These are phyloP conservation scores for Colletotrichum sp. DNA, from an alignment of 2,329 filamentous ascomycete genomes.

Conservation along the genomic window DNA sequence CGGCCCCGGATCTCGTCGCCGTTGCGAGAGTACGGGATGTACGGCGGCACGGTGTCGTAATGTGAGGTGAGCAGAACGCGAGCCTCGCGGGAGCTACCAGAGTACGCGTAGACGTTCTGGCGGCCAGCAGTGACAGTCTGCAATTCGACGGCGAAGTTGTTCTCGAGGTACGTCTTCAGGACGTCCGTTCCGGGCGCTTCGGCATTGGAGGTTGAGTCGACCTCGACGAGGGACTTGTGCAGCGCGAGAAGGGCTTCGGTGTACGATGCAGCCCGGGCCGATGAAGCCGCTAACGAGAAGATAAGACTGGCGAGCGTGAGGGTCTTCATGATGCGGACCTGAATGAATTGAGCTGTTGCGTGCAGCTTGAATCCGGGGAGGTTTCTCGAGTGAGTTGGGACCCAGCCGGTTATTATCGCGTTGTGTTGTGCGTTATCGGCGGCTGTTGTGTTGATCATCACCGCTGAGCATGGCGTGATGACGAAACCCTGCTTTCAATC, in stretches of 20 bases:
- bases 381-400: neutral
- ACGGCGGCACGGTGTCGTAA: slow-evolving; percentile 80
- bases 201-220: slow-evolving; percentile 72
- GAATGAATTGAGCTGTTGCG: neutral
- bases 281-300: neutral
- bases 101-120: slow-evolving; percentile 81
- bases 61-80: slow-evolving; percentile 76
- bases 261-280: slow-evolving; percentile 34
- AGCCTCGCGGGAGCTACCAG: slow-evolving; percentile 51
- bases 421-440: neutral
- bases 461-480: neutral
- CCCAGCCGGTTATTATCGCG: neutral
- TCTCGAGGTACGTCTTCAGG: slow-evolving; percentile 69
- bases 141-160: slow-evolving; percentile 46
- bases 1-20: slow-evolving; percentile 69
- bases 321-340: neutral
- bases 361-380: accelerated
- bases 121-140: slow-evolving; percentile 42
- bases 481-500: neutral
- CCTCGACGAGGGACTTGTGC: slow-evolving; percentile 75
- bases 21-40: slow-evolving; percentile 70
- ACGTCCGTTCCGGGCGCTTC: slow-evolving; percentile 73
- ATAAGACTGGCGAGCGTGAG: neutral
- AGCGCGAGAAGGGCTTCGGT: slow-evolving; percentile 69
- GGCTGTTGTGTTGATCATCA: neutral